Evolutionary conservation across 768 basidiomycete species (phyloP), one percentile per base, ranked within the genome.

Genomic region (Mycena galericulata): DNA sequence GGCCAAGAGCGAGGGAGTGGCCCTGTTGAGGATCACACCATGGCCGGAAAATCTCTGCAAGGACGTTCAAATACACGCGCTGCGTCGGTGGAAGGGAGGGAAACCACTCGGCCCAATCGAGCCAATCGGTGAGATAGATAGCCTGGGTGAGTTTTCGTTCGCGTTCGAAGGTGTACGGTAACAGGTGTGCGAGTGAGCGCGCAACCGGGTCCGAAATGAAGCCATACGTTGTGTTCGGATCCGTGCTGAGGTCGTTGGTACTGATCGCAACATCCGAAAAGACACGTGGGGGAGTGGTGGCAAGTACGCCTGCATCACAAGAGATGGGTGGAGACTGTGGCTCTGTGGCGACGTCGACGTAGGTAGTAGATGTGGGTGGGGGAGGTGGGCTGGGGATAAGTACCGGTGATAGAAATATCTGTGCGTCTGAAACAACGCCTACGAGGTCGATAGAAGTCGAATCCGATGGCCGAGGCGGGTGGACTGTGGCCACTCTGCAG

Each of bases 401-500:
- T n/a, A n/a, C n/a, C n/a, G n/a, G n/a, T n/a, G n/a, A n/a, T n/a
- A n/a, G n/a, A n/a, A n/a, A n/a, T n/a, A n/a, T n/a, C n/a, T n/a
- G n/a, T n/a, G 24, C 24, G n/a, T 26, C 12, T 17, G 55, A 40
- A 29, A 57, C 36, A 29, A 43, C n/a, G 38, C 55, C 38, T 10
- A 57, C 41, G 24, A 57, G 55, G n/a, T 57, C 15, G 36, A 43
- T 17, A 3, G 55, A 57, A 18, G 34, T 5, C 26, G 22, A 17
- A 27, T 34, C 4, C n/a, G 36, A 4, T 27, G 55, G 55, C 3
- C 55, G 38, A 38, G 55, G 55, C 34, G 38, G 38, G 46, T 22
- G 55, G 24, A 41, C 36, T 38, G 55, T 57, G 55, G 55, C 38
- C 36, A 15, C 55, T 57, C 55, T 57, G 55, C 55, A 57, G 55